Percentiles rank a stretch among this genome's conserved stretches.
phyloP scores from a whole-genome alignment of 805 yeast species.

The Teunomyces aglyptinius region DNA sequence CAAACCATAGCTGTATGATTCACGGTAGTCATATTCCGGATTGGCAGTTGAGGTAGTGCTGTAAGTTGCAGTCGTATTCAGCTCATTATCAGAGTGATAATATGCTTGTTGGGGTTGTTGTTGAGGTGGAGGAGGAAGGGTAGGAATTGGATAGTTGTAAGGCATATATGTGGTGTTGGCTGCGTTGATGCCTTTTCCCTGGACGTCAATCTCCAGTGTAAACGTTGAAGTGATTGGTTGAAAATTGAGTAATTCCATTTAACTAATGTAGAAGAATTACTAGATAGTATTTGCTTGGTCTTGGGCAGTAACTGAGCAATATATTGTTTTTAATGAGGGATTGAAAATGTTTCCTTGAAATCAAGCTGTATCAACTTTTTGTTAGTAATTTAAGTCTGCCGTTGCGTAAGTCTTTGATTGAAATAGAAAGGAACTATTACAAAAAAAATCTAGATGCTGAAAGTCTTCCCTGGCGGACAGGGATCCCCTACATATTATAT shows the following conservation, averaged over 20 bases:
- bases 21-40: constrained; percentile 12
- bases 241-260: constrained; percentile 4
- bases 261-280: constrained; percentile 2
- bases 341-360: not conserved
- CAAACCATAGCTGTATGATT: constrained; percentile 11
- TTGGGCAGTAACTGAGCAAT: not conserved
- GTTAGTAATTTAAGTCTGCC: not conserved
- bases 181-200: not conserved
- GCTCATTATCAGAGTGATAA: constrained; percentile 9
- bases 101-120: constrained; percentile 4
- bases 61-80: constrained; percentile 3
- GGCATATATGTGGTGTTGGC: constrained; percentile 2
- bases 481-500: constrained; percentile 3
- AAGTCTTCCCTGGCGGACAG: not conserved
- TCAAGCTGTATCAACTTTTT: not conserved
- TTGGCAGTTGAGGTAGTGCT: constrained; percentile 5
- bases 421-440: not conserved
- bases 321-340: not conserved
- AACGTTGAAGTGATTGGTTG: constrained; percentile 1
- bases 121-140: constrained; percentile 1
- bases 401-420: not conserved
- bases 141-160: constrained; percentile 1
- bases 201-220: not conserved
- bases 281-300: not conserved
- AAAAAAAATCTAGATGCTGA: not conserved